Base-by-base conservation (phyloP, 306 rosid genomes). In the Vicia villosa region DNA sequence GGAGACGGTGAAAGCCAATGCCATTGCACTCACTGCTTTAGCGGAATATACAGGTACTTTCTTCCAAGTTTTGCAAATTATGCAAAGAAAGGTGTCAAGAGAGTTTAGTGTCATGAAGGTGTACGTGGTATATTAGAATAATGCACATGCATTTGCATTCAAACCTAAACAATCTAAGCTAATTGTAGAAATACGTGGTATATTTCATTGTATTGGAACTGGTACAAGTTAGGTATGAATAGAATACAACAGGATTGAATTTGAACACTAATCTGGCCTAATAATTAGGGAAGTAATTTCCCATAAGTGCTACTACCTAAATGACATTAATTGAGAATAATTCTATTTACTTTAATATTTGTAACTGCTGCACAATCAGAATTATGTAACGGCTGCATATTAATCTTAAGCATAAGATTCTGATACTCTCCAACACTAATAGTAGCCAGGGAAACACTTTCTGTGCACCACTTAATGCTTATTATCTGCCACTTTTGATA, bases 21-120 rank as follows among this genome's bases (percentile, higher is more conserved):
- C 94, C 55, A 76, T 86, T 52, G 97, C 91, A 47, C 92, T 93
- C 69, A 83, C 92, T 63, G 89, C 96, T 38, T 88, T 93, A 46
- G 96, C 94, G 20, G 89, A 88, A 43, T 86, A 82, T 75, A 90
- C 98, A 74, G 98, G 98, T 93, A 13, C 63, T 63, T n/a, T n/a
- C 63, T 73, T 63, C 12, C 56, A 42, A 58, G 67, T 40, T 77
- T 73, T 63, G 74, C 19, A 67, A 38, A 34, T 71, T 49, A 36
- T 46, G 22, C 51, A 17, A 20, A 38, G 22, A 19, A n/a, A 30
- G 32, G 30, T 41, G 40, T 68, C 12, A 7, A 13, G 52, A 55
- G 34, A 34, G 56, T 12, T 51, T 42, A 22, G 19, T 49, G 40
- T 51, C 54, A 69, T 34, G 38, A 9, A 34, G 2, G 38, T 7